Evolutionary conservation across 73 alveolate species (phyloP).

Genomic region (Uronychia setigera): DNA sequence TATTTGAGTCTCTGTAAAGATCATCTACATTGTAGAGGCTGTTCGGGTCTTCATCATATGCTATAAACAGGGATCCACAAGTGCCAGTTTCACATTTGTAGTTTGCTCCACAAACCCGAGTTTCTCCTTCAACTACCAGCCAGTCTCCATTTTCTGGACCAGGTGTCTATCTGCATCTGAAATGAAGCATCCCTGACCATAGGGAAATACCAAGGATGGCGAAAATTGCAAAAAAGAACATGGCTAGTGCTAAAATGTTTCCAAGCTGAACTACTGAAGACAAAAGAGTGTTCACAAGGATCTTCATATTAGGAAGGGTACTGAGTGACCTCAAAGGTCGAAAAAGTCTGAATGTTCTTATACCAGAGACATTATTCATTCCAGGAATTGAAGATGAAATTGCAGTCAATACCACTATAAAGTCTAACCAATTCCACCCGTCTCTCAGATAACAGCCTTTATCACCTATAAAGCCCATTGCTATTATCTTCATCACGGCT

Average conservation of each 20-base stretch:
- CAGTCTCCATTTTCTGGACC: constrained; percentile 55
- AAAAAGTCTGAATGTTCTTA: constrained; percentile 42
- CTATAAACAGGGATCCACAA: constrained; percentile 26
- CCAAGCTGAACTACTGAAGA: constrained; percentile 28
- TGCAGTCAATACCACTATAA: constrained; percentile 47
- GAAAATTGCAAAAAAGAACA: constrained; percentile 17
- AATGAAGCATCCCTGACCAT: constrained; percentile 28
- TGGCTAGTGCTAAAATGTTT: constrained; percentile 9
- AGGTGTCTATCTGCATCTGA: constrained; percentile 39
- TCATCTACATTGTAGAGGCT: not conserved
- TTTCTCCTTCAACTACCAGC: constrained; percentile 12
- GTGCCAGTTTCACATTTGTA: constrained; percentile 4
- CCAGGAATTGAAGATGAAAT: constrained; percentile 31
- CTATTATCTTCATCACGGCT: constrained; percentile 14
- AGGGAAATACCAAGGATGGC: constrained; percentile 31
- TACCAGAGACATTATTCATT: constrained; percentile 29
- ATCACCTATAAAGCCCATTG: constrained; percentile 25
- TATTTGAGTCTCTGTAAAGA: not conserved
- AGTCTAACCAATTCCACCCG: constrained; percentile 67
- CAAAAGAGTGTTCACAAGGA: constrained; percentile 25
- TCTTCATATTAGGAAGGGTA: constrained; percentile 23
- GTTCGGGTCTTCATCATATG: not conserved
- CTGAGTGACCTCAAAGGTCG: constrained; percentile 34
- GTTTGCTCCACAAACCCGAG: constrained; percentile 17
- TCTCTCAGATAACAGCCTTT: constrained; percentile 12